Evolutionary conservation across 176 grass and related monocot species (phyloP).

Genomic region (Urochloa ruziziensis): DNA sequence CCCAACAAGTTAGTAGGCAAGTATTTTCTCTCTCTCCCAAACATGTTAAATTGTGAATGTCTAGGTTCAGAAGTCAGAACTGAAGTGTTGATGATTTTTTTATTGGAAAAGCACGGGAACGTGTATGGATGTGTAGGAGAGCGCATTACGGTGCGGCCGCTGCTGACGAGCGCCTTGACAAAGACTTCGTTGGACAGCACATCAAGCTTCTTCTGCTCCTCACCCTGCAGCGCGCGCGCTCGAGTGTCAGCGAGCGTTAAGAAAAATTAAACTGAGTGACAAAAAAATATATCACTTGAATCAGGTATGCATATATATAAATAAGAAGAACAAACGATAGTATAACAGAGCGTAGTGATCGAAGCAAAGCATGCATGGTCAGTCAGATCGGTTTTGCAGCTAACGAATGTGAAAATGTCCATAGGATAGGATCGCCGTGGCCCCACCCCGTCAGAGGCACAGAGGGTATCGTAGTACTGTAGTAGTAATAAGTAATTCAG

Average conservation of each 20-base stretch:
- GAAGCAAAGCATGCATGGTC: neutral
- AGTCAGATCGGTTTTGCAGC: neutral
- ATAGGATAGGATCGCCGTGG: neutral
- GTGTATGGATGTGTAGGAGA: neutral
- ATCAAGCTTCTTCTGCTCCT: slow-evolving; percentile 98
- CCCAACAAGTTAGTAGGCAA: neutral
- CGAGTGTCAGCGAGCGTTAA: neutral
- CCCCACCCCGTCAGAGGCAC: neutral
- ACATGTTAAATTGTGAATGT: too few relatives aligned
- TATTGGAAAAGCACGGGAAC: neutral
- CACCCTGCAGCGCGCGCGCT: slow-evolving; percentile 51
- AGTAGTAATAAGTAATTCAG: neutral
- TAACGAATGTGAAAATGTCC: neutral
- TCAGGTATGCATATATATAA: neutral
- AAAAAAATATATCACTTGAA: neutral
- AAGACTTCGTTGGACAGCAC: slow-evolving; percentile 97
- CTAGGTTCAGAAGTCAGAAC: neutral
- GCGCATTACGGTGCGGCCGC: slow-evolving; percentile 70
- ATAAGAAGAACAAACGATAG: neutral
- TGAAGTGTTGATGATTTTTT: neutral
- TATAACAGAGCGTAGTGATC: neutral
- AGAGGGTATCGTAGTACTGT: neutral
- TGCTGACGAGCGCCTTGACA: slow-evolving; percentile 90
- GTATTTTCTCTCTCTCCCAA: too few relatives aligned
- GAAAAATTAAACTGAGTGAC: neutral